A percentile compares a stretch with the other conserved stretches of the same genome.
Evolutionary conservation across 768 basidiomycete species (phyloP).

Genomic region (Rhodosporidiobolus odoratus): DNA sequence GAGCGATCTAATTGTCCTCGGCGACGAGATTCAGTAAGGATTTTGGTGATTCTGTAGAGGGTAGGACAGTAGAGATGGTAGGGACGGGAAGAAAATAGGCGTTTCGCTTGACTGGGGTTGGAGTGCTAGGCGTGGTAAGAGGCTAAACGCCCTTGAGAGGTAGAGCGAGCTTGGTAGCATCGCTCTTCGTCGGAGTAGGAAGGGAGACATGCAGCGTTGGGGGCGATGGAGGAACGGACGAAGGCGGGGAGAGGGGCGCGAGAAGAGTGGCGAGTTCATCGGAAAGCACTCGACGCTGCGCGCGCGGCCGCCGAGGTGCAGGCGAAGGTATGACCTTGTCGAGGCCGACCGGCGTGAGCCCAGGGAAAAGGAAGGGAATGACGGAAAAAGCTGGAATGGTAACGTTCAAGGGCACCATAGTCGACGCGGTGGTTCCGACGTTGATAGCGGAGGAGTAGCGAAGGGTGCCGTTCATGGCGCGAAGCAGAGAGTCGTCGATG

Average conservation of each 20-base stretch:
- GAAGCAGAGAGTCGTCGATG: slow-evolving; percentile 3
- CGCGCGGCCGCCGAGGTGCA: background rate
- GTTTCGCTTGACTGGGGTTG: too few relatives aligned
- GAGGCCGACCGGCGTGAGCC: too few relatives aligned
- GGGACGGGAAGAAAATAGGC: too few relatives aligned
- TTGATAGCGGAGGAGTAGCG: background rate
- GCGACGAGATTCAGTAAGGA: background rate
- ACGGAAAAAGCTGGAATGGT: background rate
- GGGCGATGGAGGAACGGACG: background rate
- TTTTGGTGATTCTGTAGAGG: too few relatives aligned
- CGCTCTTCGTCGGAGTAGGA: background rate
- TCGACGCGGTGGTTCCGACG: slow-evolving; percentile 4
- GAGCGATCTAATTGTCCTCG: background rate
- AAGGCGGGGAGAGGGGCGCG: too few relatives aligned
- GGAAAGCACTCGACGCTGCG: background rate
- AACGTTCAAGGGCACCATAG: too few relatives aligned
- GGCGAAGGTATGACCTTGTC: background rate
- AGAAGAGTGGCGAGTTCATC: background rate
- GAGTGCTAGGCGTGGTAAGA: too few relatives aligned
- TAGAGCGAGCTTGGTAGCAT: too few relatives aligned
- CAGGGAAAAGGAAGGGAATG: background rate
- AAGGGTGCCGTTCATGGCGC: slow-evolving; percentile 2
- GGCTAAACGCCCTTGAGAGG: too few relatives aligned
- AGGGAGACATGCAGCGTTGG: background rate
- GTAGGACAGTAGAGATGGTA: too few relatives aligned